Evolutionary conservation across 768 basidiomycete species (phyloP).

Genomic region (Pulveroboletus sp.): DNA sequence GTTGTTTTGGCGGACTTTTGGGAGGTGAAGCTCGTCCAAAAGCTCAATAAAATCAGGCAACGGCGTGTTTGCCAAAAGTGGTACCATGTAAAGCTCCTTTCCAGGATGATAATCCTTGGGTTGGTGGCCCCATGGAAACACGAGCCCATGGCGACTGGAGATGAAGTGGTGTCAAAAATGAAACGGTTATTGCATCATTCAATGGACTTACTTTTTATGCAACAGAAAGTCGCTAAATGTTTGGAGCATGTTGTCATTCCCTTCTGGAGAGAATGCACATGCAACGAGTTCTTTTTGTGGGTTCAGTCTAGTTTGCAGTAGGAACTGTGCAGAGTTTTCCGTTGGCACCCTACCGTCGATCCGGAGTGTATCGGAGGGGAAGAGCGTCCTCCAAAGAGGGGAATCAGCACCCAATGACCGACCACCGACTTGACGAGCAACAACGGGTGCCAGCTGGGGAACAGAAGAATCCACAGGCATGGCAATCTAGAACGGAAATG

Average conservation of each 20-base stretch:
- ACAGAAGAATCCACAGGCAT: constrained; percentile 78
- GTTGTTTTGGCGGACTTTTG: constrained; percentile 58
- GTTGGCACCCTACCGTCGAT: constrained; percentile 86
- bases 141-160: constrained; percentile 76
- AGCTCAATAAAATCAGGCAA: constrained; percentile 86
- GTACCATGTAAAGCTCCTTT: constrained; percentile 85
- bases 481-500: constrained; percentile 48
- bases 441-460: constrained; percentile 62
- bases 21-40: constrained; percentile 70
- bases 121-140: constrained; percentile 81
- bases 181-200: constrained; percentile 5
- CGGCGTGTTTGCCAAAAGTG: constrained; percentile 59
- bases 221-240: constrained; percentile 65
- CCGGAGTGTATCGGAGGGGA: constrained; percentile 64
- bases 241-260: constrained; percentile 48
- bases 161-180: constrained; percentile 10
- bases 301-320: constrained; percentile 77
- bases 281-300: constrained; percentile 76
- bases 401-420: constrained; percentile 55
- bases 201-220: constrained; percentile 60
- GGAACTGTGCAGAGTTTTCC: constrained; percentile 72
- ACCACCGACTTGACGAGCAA: constrained; percentile 81
- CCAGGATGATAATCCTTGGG: constrained; percentile 75
- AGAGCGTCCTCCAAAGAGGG: constrained; percentile 70
- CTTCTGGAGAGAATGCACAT: constrained; percentile 64